Conservation (phyloP, 2,329 filamentous ascomycete genomes). For the Coniochaeta sp. region DNA sequence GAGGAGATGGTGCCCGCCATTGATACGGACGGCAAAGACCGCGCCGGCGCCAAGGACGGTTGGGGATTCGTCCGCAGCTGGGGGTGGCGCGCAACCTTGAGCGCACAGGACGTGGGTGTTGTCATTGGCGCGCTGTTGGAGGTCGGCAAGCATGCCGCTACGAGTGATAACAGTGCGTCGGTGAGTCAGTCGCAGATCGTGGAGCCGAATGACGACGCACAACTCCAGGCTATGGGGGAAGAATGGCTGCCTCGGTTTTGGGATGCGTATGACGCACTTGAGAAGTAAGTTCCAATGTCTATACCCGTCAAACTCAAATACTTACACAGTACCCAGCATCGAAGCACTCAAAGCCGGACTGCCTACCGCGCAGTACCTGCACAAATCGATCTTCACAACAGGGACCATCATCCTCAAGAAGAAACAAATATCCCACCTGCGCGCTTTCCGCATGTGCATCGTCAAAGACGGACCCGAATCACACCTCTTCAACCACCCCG, state of each 20-base stretch:
- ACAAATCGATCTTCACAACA: slow-evolving; percentile 87
- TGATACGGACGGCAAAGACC: slow-evolving; percentile 62
- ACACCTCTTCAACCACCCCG: slow-evolving; percentile 83
- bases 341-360: slow-evolving; percentile 70
- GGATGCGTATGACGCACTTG: slow-evolving; percentile 65
- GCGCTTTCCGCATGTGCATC: slow-evolving; percentile 89
- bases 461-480: slow-evolving; percentile 94
- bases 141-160: slow-evolving; percentile 59
- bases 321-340: slow-evolving; percentile 49
- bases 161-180: slow-evolving; percentile 24
- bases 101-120: slow-evolving; percentile 92
- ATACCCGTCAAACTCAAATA: slow-evolving; percentile 41
- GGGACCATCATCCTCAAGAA: slow-evolving; percentile 89
- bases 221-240: slow-evolving; percentile 46
- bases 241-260: slow-evolving; percentile 64
- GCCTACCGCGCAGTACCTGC: slow-evolving; percentile 78
- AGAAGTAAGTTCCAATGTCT: slow-evolving; percentile 46
- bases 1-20: slow-evolving; percentile 84
- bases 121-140: slow-evolving; percentile 88
- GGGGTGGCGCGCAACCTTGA: slow-evolving; percentile 94
- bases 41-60: slow-evolving; percentile 72
- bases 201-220: slow-evolving; percentile 39
- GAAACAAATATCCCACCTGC: slow-evolving; percentile 84
- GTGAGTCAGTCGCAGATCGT: slow-evolving; percentile 25
- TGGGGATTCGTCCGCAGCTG: slow-evolving; percentile 97